Evolutionary conservation across 257 asterid species (phyloP).

Genomic region (Solanum virginianum): DNA sequence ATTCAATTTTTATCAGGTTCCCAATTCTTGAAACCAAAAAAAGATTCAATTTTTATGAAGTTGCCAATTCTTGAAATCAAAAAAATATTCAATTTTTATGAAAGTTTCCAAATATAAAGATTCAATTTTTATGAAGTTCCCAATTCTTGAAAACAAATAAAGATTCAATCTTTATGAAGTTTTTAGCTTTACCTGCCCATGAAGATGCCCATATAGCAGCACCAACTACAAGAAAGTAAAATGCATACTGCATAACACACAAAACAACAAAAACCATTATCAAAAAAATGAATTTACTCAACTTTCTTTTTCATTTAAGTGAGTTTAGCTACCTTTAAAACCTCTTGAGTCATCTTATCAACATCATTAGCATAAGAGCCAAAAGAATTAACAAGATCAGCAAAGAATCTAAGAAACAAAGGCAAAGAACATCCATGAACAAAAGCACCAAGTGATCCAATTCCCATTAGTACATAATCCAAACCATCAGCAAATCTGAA

Average conservation of each 20-base stretch:
- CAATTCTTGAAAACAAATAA: neutral
- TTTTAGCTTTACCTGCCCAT: constrained; percentile 69
- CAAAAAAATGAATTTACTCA: neutral
- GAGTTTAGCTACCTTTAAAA: constrained; percentile 47
- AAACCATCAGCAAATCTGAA: constrained; percentile 89
- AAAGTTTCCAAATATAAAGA: neutral
- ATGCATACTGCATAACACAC: constrained; percentile 67
- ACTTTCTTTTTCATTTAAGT: neutral
- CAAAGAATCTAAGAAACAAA: constrained; percentile 86
- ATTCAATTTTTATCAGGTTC: neutral
- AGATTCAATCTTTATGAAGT: neutral
- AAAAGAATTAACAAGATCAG: constrained; percentile 97
- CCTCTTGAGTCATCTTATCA: constrained; percentile 95
- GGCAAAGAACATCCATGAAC: constrained; percentile 95
- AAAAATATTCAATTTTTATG: neutral
- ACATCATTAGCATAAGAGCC: constrained; percentile 83
- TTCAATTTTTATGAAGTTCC: neutral
- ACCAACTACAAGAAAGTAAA: constrained; percentile 95
- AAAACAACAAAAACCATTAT: neutral
- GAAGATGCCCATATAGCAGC: constrained; percentile 99
- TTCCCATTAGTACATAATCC: constrained; percentile 62
- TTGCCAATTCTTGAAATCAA: neutral
- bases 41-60: neutral
- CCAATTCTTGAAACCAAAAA: neutral
- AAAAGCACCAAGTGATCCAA: constrained; percentile 87